Conservation (phyloP, 768 basidiomycete species). For the Rhodotorula babjevae region DNA sequence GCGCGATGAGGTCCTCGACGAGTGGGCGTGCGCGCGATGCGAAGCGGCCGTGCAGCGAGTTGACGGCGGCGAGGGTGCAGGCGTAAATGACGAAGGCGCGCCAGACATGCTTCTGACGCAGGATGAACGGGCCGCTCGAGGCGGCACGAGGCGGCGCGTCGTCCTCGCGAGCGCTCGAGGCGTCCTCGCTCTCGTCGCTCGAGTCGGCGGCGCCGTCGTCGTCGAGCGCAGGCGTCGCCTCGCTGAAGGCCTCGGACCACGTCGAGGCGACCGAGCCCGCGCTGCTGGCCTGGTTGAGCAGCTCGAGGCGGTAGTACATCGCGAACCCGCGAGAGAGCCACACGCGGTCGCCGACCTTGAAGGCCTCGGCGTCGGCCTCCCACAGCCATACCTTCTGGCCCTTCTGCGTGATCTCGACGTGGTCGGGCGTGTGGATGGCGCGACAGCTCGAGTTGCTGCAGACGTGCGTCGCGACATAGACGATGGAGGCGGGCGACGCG, state of each 20-base stretch:
- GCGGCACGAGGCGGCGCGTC: too few species aligned
- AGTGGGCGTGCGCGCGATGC: neutral
- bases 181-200: neutral
- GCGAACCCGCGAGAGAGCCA: conserved; percentile 1
- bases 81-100: conserved; percentile 16
- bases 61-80: neutral
- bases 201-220: neutral
- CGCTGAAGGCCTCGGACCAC: conserved; percentile 8
- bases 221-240: neutral
- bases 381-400: conserved; percentile 1
- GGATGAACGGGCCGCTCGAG: neutral
- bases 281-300: conserved; percentile 1
- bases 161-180: neutral
- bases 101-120: conserved; percentile 9
- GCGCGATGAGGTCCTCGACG: conserved; percentile 5
- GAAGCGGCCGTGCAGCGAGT: neutral
- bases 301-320: neutral
- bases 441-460: conserved; percentile 8
- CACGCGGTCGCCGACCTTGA: conserved; percentile 21
- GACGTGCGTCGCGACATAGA: conserved; percentile 6
- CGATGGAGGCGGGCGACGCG: neutral
- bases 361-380: neutral
- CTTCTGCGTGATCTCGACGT: conserved; percentile 7
- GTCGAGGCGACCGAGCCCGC: conserved; percentile 4
- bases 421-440: conserved; percentile 12